Base-by-base conservation (phyloP, 1,139 yeast species). In the Hyphopichia khmerensis region DNA sequence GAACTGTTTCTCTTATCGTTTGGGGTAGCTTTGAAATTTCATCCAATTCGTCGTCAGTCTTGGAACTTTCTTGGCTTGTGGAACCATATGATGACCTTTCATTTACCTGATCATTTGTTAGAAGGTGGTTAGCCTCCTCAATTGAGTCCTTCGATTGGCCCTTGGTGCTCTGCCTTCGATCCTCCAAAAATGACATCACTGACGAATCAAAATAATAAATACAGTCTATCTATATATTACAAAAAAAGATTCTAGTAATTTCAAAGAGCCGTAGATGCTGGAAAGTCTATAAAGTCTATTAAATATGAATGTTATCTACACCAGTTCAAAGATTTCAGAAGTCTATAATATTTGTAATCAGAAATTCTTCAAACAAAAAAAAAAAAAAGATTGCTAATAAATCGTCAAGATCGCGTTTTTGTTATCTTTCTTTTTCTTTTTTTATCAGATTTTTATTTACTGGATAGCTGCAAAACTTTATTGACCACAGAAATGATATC, bases 1-100 rank as follows among this genome's bases (percentile, higher is more conserved):
- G 62, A 2, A 67, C 72, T 0, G 61, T 52, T 34, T 67, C 72
- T 43, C 67, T 48, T 11, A 67, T 65, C 14, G 62, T 56, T 42
- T 48, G 46, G 1, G 72, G 73, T 17, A 68, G 39, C 30, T 56
- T 62, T 21, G 55, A 41, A 24, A 58, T 46, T 31, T 51, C 57
- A 19, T 52, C 49, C 42, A 38, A 6, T 27, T 26, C 11, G 13
- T 29, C 29, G n/a, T 18, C 29, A 19, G 35, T 8, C 6, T 11
- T 7, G n/a, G 3, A 4, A 19, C 3, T 17, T 4, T 9, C 36
- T 10, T 32, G 13, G 23, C 16, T 4, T 17, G 16, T 32, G 14
- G 21, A 4, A 3, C 17, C 10, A 14, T 29, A 13, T 4, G 32
- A 4, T 8, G 24, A 21, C 24, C 24, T 21, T 6, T 21, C 8